Evolutionary conservation across 495 filamentous ascomycete genomes (phyloP).

Genomic region (Hyaloscypha finlandica): DNA sequence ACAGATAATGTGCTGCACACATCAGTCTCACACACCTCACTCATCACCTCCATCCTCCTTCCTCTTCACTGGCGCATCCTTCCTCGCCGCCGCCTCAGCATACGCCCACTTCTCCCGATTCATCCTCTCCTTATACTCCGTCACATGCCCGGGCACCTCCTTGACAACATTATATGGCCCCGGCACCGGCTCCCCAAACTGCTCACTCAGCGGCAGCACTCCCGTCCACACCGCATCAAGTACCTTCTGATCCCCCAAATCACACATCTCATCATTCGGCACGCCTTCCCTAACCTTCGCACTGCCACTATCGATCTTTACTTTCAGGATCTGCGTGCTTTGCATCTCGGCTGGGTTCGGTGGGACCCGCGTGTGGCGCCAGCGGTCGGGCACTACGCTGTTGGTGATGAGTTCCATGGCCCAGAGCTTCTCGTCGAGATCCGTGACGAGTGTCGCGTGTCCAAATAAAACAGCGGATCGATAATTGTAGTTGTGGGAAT

Average conservation of each 20-base stretch:
- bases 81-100: constrained; percentile 21
- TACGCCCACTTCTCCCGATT: constrained; percentile 24
- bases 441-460: constrained; percentile 65
- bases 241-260: constrained; percentile 61
- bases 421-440: constrained; percentile 71
- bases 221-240: constrained; percentile 73
- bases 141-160: constrained; percentile 27
- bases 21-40: not conserved
- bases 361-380: constrained; percentile 65
- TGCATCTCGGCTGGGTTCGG: constrained; percentile 75
- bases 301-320: constrained; percentile 71
- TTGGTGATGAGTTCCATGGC: constrained; percentile 84
- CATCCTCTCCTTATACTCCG: constrained; percentile 18
- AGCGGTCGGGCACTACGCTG: constrained; percentile 67
- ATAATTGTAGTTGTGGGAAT: constrained; percentile 88
- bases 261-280: constrained; percentile 70
- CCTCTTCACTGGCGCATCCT: constrained; percentile 28
- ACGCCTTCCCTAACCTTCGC: constrained; percentile 74
- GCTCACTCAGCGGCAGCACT: constrained; percentile 72
- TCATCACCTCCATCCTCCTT: constrained; percentile 19
- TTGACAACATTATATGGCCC: constrained; percentile 25
- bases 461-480: constrained; percentile 82
- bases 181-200: constrained; percentile 67
- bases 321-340: constrained; percentile 71
- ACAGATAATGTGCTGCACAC: not conserved